A percentile compares a stretch with the other conserved stretches of the same genome.
Evolutionary conservation across 2,329 filamentous ascomycete genomes (phyloP).

Genomic region (Trichothecium sympodiale): DNA sequence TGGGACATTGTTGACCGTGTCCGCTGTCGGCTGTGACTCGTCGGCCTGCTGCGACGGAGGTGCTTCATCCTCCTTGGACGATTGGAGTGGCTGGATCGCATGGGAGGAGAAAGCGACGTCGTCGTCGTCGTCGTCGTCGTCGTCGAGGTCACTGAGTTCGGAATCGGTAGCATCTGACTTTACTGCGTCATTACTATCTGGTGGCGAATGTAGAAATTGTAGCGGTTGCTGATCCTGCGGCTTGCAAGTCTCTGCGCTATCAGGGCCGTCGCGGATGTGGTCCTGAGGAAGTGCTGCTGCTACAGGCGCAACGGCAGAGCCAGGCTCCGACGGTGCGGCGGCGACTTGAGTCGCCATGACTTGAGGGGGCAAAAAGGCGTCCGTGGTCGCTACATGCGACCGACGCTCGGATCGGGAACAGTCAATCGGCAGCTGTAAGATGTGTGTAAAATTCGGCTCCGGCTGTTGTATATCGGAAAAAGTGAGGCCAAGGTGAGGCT

Average conservation of each 20-base stretch:
- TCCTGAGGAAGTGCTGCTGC: conserved; percentile 13
- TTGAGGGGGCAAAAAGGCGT: conserved; percentile 11
- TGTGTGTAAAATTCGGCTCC: not conserved
- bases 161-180: conserved; percentile 52
- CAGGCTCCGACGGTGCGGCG: conserved; percentile 26
- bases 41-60: conserved; percentile 2
- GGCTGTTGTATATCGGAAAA: not conserved
- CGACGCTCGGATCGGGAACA: conserved; percentile 2
- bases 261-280: conserved; percentile 4
- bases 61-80: conserved; percentile 1
- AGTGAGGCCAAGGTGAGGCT: not conserved
- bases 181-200: conserved; percentile 49
- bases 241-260: conserved; percentile 16
- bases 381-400: conserved; percentile 24
- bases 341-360: conserved; percentile 46
- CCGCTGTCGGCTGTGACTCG: conserved; percentile 11
- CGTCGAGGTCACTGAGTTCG: conserved; percentile 55
- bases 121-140: conserved; percentile 33
- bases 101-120: conserved; percentile 10
- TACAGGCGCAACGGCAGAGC: conserved; percentile 6
- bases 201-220: conserved; percentile 48
- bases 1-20: conserved; percentile 10
- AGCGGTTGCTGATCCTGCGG: conserved; percentile 24
- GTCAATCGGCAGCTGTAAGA: not conserved
- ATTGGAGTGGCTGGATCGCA: not conserved